These are phyloP conservation scores for Puccinellia tenuiflora DNA, from an alignment of 176 grass and related monocot species.

Conservation along the genomic window DNA sequence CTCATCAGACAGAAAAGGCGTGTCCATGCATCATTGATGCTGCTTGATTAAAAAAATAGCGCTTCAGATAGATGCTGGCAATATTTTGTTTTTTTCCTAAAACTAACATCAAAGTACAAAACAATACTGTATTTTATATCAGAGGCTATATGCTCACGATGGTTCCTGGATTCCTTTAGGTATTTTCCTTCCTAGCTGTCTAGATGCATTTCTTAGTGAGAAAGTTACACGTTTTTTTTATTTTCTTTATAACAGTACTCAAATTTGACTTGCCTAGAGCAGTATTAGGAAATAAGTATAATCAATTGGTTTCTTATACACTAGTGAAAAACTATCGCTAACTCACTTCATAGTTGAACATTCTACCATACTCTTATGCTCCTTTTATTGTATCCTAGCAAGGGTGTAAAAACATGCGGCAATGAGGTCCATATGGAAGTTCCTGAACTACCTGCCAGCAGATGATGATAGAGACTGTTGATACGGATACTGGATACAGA, in stretches of 20 bases:
- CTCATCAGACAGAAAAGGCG: not conserved
- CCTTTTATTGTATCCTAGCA: not conserved
- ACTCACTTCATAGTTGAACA: not conserved
- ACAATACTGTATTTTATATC: not conserved
- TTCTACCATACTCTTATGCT: not conserved
- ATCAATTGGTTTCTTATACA: not conserved
- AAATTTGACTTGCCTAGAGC: not conserved
- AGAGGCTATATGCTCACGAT: not conserved
- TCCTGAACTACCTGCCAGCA: not conserved
- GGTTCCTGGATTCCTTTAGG: not conserved
- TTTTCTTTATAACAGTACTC: not conserved
- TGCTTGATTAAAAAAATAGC: not conserved
- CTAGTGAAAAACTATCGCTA: not conserved
- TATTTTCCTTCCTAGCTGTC: no score
- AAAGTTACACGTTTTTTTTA: not conserved
- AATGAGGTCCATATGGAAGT: not conserved
- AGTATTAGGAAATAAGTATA: not conserved
- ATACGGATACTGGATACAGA: slow-evolving; percentile 27
- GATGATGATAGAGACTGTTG: not conserved
- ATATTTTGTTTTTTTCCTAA: not conserved
- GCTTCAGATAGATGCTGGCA: not conserved
- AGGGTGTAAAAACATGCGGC: not conserved
- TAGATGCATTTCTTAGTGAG: not conserved
- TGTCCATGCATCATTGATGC: not conserved
- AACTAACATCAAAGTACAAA: not conserved